Evolutionary conservation across 2,329 filamentous ascomycete genomes (phyloP).

Genomic region (Fusarium pseudocircinatum): DNA sequence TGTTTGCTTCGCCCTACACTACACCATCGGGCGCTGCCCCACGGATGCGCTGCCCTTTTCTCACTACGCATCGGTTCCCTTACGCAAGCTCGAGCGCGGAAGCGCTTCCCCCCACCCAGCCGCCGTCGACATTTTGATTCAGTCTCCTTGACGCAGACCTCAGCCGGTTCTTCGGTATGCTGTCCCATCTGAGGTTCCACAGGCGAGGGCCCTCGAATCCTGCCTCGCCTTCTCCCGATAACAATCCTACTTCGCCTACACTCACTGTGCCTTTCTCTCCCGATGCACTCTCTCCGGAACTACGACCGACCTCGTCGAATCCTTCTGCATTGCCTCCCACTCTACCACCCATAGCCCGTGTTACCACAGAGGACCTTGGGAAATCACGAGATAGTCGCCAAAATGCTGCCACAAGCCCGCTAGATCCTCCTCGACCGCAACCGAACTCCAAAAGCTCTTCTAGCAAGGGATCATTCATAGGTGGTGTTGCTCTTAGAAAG

Average conservation of each 20-base stretch:
- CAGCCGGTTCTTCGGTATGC: conserved; percentile 49
- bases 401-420: conserved; percentile 37
- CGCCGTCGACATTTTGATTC: conserved; percentile 37
- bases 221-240: conserved; percentile 62
- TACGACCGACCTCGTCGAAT: conserved; percentile 47
- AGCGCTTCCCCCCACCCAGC: conserved; percentile 28
- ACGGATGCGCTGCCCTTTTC: conserved; percentile 30
- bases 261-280: conserved; percentile 52
- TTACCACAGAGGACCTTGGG: conserved; percentile 54
- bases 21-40: conserved; percentile 32
- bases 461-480: conserved; percentile 59
- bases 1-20: conserved; percentile 34
- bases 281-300: conserved; percentile 52
- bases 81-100: conserved; percentile 27
- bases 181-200: conserved; percentile 67
- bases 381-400: conserved; percentile 38
- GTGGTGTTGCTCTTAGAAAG: conserved; percentile 63
- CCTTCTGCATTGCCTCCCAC: conserved; percentile 56
- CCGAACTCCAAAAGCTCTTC: conserved; percentile 48
- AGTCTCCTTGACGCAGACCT: conserved; percentile 32
- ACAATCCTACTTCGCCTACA: conserved; percentile 53
- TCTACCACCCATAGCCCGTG: conserved; percentile 61
- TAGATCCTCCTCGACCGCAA: conserved; percentile 39
- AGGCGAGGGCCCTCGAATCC: conserved; percentile 66
- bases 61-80: conserved; percentile 17